phyloP scores from a whole-genome alignment of 2,329 filamentous ascomycete genomes.

The Diaporthe sp. region DNA sequence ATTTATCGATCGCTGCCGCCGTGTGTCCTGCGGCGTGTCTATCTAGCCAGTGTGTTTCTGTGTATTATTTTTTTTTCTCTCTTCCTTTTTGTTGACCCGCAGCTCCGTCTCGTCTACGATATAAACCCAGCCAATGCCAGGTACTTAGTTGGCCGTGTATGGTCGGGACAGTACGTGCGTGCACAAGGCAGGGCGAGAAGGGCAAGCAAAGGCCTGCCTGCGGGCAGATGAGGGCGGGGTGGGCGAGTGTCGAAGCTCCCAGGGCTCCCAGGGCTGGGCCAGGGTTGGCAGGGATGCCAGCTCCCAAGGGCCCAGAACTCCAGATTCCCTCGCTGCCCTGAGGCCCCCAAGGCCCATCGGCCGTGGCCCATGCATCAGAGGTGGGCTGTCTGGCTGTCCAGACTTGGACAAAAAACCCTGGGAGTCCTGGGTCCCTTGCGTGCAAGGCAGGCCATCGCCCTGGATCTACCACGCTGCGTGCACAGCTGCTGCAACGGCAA shows the following conservation, averaged over 20 bases:
- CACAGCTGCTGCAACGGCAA: constrained; percentile 10
- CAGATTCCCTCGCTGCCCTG: neutral
- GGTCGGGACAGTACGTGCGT: neutral
- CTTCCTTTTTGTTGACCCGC: constrained; percentile 18
- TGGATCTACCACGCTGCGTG: constrained; percentile 16
- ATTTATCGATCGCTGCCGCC: constrained; percentile 11
- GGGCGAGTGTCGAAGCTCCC: constrained; percentile 23
- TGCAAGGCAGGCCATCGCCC: neutral
- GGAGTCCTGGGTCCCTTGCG: constrained; percentile 7
- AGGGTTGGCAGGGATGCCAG: constrained; percentile 4
- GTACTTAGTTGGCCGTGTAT: neutral
- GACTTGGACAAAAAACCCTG: neutral
- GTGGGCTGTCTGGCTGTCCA: neutral
- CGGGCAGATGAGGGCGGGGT: constrained; percentile 29
- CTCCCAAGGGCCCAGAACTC: constrained; percentile 22
- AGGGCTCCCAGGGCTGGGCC: constrained; percentile 8
- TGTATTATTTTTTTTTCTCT: neutral
- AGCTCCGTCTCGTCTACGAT: constrained; percentile 22
- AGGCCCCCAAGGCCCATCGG: constrained; percentile 4
- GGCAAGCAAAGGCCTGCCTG: constrained; percentile 30
- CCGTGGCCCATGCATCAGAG: no score
- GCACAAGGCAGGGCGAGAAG: constrained; percentile 12
- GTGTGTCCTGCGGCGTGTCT: constrained; percentile 1
- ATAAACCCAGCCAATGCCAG: neutral
- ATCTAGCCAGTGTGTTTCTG: constrained; percentile 7